Conservation (phyloP, 345 rosid species). For the Draba incana region DNA sequence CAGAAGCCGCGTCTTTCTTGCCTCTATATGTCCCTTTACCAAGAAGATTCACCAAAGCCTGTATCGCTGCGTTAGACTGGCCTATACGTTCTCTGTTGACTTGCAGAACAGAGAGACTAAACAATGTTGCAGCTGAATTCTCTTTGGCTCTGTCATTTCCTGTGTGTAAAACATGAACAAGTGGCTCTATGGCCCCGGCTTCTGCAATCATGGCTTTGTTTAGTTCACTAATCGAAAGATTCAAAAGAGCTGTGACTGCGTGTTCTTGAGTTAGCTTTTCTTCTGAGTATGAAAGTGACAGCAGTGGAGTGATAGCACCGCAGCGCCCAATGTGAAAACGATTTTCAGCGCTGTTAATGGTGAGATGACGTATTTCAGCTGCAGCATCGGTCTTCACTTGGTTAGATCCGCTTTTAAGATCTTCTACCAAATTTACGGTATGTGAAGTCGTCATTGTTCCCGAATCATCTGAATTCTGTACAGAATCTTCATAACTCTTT, state of each 20-base stretch:
- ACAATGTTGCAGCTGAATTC: constrained; percentile 87
- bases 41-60: constrained; percentile 76
- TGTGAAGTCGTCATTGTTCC: constrained; percentile 52
- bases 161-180: constrained; percentile 70
- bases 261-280: constrained; percentile 79
- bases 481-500: constrained; percentile 43
- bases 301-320: constrained; percentile 71
- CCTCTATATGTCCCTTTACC: constrained; percentile 83
- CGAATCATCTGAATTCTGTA: constrained; percentile 33
- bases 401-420: constrained; percentile 60
- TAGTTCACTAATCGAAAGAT: constrained; percentile 80
- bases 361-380: constrained; percentile 77
- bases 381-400: constrained; percentile 68
- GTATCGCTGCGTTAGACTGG: constrained; percentile 75
- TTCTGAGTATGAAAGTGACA: constrained; percentile 70
- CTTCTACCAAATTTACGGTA: constrained; percentile 61
- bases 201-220: constrained; percentile 76
- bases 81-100: constrained; percentile 81
- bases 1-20: constrained; percentile 90
- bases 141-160: constrained; percentile 87
- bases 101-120: constrained; percentile 77
- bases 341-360: constrained; percentile 69
- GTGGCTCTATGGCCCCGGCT: constrained; percentile 75
- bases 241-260: constrained; percentile 84
- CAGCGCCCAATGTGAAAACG: constrained; percentile 65